Conservation (phyloP, 345 rosid genomes). For the Geranium rotundifolium region DNA sequence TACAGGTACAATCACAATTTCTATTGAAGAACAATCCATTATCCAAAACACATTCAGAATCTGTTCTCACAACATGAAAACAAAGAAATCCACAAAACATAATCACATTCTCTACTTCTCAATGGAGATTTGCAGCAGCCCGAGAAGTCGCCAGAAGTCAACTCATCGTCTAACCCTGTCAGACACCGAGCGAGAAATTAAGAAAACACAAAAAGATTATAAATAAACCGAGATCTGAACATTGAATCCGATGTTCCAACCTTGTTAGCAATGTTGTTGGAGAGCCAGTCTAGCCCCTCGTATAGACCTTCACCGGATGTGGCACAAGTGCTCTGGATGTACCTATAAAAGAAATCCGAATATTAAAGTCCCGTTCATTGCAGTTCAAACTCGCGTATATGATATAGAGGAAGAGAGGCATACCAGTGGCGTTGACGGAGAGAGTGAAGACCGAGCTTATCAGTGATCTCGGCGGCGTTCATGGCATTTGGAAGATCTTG, state of each 20-base stretch:
- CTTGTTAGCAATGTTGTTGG: conserved; percentile 6
- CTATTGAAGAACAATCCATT: too few relatives aligned
- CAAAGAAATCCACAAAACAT: too few relatives aligned
- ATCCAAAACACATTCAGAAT: too few relatives aligned
- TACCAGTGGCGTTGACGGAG: conserved; percentile 21
- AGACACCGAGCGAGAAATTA: too few relatives aligned
- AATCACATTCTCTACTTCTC: too few relatives aligned
- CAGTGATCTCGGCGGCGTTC: conserved; percentile 33
- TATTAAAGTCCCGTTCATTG: background rate
- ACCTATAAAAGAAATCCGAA: background rate
- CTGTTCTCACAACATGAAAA: too few relatives aligned
- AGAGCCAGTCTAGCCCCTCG: conserved; percentile 4
- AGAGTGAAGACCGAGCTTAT: conserved; percentile 29
- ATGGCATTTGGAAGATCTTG: conserved; percentile 33
- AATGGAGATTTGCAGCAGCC: too few relatives aligned
- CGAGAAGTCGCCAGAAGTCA: too few relatives aligned
- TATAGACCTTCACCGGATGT: conserved; percentile 3
- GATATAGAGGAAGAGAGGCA: background rate
- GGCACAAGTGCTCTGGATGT: conserved; percentile 6
- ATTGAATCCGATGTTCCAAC: background rate
- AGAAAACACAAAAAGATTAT: too few relatives aligned
- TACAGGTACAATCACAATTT: too few relatives aligned
- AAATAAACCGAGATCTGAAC: too few relatives aligned
- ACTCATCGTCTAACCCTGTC: too few relatives aligned
- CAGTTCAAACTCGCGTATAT: background rate